These are phyloP conservation scores for Pulveroboletus sp. DNA, from an alignment of 768 basidiomycete genomes.

Conservation along the genomic window DNA sequence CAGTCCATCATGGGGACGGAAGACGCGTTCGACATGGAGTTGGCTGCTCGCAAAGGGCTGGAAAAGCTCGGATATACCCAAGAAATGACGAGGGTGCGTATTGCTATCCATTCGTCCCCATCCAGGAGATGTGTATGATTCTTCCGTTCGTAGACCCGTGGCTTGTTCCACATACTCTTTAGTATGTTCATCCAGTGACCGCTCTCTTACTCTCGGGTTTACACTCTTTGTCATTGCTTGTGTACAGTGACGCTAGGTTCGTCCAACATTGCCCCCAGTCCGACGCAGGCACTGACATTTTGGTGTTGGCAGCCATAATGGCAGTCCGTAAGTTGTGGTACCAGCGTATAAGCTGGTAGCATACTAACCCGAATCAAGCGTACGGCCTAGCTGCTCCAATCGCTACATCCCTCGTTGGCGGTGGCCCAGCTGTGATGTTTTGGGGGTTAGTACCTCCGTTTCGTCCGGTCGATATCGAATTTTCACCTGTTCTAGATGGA, in stretches of 20 bases:
- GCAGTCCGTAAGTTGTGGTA: constrained; percentile 51
- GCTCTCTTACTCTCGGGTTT: background rate
- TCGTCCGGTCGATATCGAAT: background rate
- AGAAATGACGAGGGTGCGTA: constrained; percentile 47
- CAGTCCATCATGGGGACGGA: constrained; percentile 10
- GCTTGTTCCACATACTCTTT: constrained; percentile 49
- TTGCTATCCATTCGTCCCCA: background rate
- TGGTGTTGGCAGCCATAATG: constrained; percentile 43
- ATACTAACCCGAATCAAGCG: constrained; percentile 32
- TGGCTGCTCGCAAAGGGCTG: constrained; percentile 32
- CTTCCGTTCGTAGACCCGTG: constrained; percentile 37
- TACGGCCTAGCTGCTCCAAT: constrained; percentile 55
- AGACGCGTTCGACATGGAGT: constrained; percentile 18
- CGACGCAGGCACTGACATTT: background rate
- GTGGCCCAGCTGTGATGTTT: constrained; percentile 53
- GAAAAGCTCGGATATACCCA: constrained; percentile 53
- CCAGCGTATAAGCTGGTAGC: background rate
- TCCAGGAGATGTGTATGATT: background rate
- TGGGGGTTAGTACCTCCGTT: constrained; percentile 43
- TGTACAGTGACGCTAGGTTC: constrained; percentile 46
- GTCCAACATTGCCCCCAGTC: background rate
- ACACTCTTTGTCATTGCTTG: background rate
- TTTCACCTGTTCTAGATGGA: constrained; percentile 35
- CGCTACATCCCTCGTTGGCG: constrained; percentile 49
- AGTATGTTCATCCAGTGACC: constrained; percentile 33